A percentile compares a stretch with the other conserved stretches of the same genome.
These are phyloP conservation scores for Allantophomopsis cytisporea DNA, from an alignment of 2,329 filamentous ascomycete genomes.

Conservation along the genomic window DNA sequence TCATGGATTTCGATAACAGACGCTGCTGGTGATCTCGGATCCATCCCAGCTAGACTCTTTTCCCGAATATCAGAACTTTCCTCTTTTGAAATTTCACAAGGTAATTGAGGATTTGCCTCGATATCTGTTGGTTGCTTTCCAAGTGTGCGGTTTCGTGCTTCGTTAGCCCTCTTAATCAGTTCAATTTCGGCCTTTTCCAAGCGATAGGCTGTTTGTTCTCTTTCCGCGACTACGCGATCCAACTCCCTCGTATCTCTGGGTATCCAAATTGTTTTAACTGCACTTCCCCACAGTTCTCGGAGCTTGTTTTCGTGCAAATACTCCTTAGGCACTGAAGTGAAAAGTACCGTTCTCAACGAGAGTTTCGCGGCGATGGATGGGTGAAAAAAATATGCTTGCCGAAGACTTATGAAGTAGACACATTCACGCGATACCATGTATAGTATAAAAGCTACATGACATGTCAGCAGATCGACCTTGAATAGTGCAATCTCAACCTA, in stretches of 20 bases:
- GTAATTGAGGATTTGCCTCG: not conserved
- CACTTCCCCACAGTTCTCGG: constrained; percentile 42
- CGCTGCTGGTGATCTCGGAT: too few species aligned
- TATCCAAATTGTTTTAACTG: constrained; percentile 51
- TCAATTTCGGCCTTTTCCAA: constrained; percentile 52
- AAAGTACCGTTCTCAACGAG: constrained; percentile 54
- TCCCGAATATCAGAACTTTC: too few species aligned
- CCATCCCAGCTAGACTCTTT: too few species aligned
- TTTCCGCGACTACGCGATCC: constrained; percentile 42
- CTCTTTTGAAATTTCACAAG: not conserved
- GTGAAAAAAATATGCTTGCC: constrained; percentile 54
- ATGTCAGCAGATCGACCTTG: not conserved
- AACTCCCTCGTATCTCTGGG: constrained; percentile 44
- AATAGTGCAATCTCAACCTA: constrained; percentile 2
- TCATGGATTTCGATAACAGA: too few species aligned
- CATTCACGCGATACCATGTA: constrained; percentile 53
- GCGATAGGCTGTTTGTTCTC: constrained; percentile 43
- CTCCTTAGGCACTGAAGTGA: constrained; percentile 47
- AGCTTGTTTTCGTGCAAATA: constrained; percentile 44
- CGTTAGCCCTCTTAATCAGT: constrained; percentile 42
- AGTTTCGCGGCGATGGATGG: constrained; percentile 51
- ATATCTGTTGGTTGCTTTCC: not conserved
- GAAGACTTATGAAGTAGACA: constrained; percentile 55
- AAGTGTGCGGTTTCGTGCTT: too few species aligned
- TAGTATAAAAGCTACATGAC: constrained; percentile 36